phyloP scores from a whole-genome alignment of 768 basidiomycete species.

The Tylopilus rubrobrunneus region DNA sequence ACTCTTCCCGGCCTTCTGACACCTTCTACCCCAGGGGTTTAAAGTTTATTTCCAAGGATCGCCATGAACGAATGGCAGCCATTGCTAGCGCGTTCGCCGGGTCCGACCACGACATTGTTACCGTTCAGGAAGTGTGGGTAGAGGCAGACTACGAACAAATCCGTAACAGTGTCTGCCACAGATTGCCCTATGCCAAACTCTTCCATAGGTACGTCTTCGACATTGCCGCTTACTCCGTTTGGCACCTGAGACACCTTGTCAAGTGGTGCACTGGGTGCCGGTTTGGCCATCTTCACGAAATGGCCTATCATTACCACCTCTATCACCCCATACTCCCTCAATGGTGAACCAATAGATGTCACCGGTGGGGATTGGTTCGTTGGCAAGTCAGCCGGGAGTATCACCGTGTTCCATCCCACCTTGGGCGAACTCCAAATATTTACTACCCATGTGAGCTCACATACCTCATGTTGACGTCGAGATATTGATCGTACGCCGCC shows the following conservation, averaged over 20 bases:
- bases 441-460: slow-evolving; percentile 80
- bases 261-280: slow-evolving; percentile 90
- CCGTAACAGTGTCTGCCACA: slow-evolving; percentile 48
- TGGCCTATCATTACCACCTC: slow-evolving; percentile 80
- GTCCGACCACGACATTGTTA: slow-evolving; percentile 74
- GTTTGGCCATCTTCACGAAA: slow-evolving; percentile 85
- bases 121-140: slow-evolving; percentile 91
- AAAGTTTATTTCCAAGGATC: slow-evolving; percentile 79
- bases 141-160: slow-evolving; percentile 77
- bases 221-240: neutral
- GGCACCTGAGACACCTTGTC: slow-evolving; percentile 3
- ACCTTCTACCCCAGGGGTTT: slow-evolving; percentile 63
- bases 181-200: slow-evolving; percentile 73
- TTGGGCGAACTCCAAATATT: slow-evolving; percentile 83
- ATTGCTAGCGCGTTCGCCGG: slow-evolving; percentile 71
- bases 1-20: slow-evolving; percentile 2
- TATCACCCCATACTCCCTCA: slow-evolving; percentile 82
- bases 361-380: slow-evolving; percentile 92
- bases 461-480: neutral
- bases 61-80: slow-evolving; percentile 68
- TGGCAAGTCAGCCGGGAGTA: slow-evolving; percentile 83
- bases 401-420: slow-evolving; percentile 70
- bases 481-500: neutral
- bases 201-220: slow-evolving; percentile 64
- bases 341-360: slow-evolving; percentile 82